These are phyloP conservation scores for Mentha longifolia DNA, from an alignment of 257 asterid genomes.

Conservation along the genomic window DNA sequence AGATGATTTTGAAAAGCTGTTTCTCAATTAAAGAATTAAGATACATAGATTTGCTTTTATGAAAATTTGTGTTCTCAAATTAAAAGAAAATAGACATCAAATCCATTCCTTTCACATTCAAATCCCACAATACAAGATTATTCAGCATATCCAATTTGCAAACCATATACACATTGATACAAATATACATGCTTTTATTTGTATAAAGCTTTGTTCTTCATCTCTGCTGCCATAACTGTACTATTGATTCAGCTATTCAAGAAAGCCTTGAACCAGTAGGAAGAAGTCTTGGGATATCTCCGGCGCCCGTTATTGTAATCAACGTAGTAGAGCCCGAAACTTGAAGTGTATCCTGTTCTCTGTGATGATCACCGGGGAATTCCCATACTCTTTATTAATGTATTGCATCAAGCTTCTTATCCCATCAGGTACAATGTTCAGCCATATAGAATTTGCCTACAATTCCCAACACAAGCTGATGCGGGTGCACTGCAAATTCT, in stretches of 20 bases:
- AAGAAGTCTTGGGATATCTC: slow-evolving; percentile 86
- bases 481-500: too few relatives aligned
- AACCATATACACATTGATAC: not conserved
- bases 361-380: slow-evolving; percentile 72
- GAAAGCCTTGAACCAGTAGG: slow-evolving; percentile 78
- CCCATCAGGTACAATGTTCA: slow-evolving; percentile 82
- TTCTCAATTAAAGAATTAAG: too few relatives aligned
- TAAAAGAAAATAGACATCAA: too few relatives aligned
- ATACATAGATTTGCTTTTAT: too few relatives aligned
- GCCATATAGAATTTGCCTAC: slow-evolving; percentile 89
- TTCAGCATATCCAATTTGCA: not conserved
- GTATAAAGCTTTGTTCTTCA: not conserved
- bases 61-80: too few relatives aligned
- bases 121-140: too few relatives aligned
- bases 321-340: slow-evolving; percentile 85
- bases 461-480: too few relatives aligned
- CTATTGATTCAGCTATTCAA: slow-evolving; percentile 44
- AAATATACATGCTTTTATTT: not conserved
- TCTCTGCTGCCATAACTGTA: not conserved
- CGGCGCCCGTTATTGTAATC: slow-evolving; percentile 64
- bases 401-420: slow-evolving; percentile 81
- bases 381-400: slow-evolving; percentile 68
- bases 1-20: not conserved
- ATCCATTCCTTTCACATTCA: too few relatives aligned
- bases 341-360: slow-evolving; percentile 81